Evolutionary conservation across 169 alveolate species (phyloP).

Genomic region (Plasmodium inui): DNA sequence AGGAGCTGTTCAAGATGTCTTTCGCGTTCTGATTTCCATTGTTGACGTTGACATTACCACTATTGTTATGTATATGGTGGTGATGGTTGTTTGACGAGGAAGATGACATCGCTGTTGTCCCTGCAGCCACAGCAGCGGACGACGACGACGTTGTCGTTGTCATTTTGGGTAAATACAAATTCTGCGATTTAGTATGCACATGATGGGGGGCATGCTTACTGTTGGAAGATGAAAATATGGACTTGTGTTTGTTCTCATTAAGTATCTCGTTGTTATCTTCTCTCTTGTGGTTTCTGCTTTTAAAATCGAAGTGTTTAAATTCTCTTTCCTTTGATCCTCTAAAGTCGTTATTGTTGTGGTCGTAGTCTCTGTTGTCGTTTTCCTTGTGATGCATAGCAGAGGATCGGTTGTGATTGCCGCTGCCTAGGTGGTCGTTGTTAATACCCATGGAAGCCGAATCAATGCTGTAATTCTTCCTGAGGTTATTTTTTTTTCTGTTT

Average conservation of each 20-base stretch:
- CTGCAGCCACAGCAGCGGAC: slow-evolving; percentile 10
- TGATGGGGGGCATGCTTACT: slow-evolving; percentile 55
- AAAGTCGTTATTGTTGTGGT: slow-evolving; percentile 3
- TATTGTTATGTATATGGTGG: background rate
- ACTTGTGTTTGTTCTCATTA: slow-evolving; percentile 33
- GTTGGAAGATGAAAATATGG: slow-evolving; percentile 6
- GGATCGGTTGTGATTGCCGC: background rate
- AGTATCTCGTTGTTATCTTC: slow-evolving; percentile 36
- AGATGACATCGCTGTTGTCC: background rate
- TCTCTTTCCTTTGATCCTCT: slow-evolving; percentile 63
- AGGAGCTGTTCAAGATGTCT: slow-evolving; percentile 14
- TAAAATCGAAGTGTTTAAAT: slow-evolving; percentile 39
- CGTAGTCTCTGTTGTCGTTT: slow-evolving; percentile 19
- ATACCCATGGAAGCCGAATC: slow-evolving; percentile 9
- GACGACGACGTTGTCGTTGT: background rate
- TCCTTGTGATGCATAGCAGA: slow-evolving; percentile 4
- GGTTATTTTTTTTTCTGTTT: slow-evolving; percentile 14
- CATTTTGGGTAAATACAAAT: slow-evolving; percentile 36
- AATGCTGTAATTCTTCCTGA: slow-evolving; percentile 49
- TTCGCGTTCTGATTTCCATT: slow-evolving; percentile 9
- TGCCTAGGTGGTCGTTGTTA: background rate
- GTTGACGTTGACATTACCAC: background rate
- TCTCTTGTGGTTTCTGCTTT: slow-evolving; percentile 41
- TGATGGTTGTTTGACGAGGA: background rate
- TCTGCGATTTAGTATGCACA: slow-evolving; percentile 22